phyloP scores from a whole-genome alignment of 2,329 filamentous ascomycete genomes.

The Penicillium verrucosum region DNA sequence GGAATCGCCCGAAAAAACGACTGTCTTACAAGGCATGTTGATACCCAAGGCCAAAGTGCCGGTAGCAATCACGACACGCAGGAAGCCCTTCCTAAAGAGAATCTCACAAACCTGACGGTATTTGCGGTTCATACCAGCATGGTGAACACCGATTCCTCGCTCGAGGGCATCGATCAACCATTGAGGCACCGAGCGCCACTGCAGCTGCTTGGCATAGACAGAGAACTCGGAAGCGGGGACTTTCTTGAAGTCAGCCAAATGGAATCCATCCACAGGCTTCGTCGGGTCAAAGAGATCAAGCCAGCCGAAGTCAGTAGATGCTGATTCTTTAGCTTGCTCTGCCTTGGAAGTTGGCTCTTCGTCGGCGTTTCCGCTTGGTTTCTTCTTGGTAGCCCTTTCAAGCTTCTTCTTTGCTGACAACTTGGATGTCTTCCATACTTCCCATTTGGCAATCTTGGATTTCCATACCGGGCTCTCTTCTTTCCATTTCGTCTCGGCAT shows the following conservation, averaged over 20 bases:
- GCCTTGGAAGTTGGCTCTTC: conserved; percentile 51
- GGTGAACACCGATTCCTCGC: conserved; percentile 72
- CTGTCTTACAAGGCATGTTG: conserved; percentile 81
- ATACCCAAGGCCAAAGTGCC: conserved; percentile 74
- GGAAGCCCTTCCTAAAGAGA: conserved; percentile 57
- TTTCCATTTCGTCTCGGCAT: conserved; percentile 50
- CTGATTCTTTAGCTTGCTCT: conserved; percentile 54
- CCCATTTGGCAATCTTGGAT: conserved; percentile 56
- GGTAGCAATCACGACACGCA: conserved; percentile 70
- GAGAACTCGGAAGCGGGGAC: conserved; percentile 58
- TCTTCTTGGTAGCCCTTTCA: conserved; percentile 36
- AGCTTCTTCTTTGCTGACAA: conserved; percentile 47
- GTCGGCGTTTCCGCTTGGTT: conserved; percentile 37
- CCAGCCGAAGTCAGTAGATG: conserved; percentile 52
- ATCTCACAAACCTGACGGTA: conserved; percentile 63
- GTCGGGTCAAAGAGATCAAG: conserved; percentile 68
- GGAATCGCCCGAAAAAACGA: conserved; percentile 72
- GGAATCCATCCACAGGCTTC: conserved; percentile 48
- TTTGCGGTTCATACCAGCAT: conserved; percentile 73
- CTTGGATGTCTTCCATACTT: conserved; percentile 36
- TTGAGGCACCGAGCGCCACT: conserved; percentile 46
- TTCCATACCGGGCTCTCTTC: conserved; percentile 56
- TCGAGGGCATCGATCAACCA: conserved; percentile 58
- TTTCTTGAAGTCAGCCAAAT: conserved; percentile 62
- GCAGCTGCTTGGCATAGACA: conserved; percentile 51